phyloP scores from a whole-genome alignment of 305 asterid species.

The Salvia sclarea region DNA sequence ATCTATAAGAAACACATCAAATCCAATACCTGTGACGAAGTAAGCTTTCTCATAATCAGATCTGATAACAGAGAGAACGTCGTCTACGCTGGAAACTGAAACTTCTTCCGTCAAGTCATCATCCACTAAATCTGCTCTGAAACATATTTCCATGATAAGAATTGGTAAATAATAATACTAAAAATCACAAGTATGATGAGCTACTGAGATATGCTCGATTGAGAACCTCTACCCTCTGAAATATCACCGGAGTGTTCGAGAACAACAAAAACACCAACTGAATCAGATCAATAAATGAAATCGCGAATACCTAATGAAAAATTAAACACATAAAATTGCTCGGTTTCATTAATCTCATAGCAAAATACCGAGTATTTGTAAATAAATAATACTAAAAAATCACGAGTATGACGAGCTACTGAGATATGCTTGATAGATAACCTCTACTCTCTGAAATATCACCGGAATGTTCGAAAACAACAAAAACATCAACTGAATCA shows the following conservation, averaged over 20 bases:
- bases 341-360: neutral
- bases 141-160: constrained; percentile 17
- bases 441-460: neutral
- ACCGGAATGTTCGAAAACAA: neutral
- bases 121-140: constrained; percentile 44
- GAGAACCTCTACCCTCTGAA: neutral
- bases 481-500: neutral
- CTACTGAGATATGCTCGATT: neutral
- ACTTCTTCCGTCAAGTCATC: constrained; percentile 34
- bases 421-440: neutral
- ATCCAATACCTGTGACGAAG: constrained; percentile 68
- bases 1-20: neutral
- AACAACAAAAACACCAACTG: neutral
- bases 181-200: constrained; percentile 2
- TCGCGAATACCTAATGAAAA: neutral
- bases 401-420: neutral
- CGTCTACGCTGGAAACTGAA: constrained; percentile 51
- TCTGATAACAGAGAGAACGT: constrained; percentile 57
- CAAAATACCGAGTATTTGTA: too few species aligned
- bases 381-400: too few species aligned
- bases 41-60: constrained; percentile 72
- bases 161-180: neutral
- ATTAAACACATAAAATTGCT: neutral
- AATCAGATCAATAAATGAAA: neutral
- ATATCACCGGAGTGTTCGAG: constrained; percentile 1